Base-by-base conservation (phyloP, 2,329 filamentous ascomycete species). In the Bipolaris zeicola region DNA sequence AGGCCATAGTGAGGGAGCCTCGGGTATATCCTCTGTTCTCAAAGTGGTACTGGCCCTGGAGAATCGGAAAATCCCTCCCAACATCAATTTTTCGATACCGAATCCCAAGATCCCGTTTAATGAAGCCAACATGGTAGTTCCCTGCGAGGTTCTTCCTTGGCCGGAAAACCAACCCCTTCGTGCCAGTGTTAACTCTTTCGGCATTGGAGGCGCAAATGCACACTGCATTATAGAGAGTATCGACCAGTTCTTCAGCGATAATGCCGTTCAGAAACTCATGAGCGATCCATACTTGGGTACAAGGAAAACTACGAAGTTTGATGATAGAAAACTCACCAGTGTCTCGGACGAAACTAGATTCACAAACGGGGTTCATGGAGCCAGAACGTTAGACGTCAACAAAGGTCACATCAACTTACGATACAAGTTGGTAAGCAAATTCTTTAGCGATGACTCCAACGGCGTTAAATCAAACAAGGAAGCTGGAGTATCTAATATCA, bases 1-100 rank as follows among this genome's bases (percentile, higher is more conserved):
- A 4, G 74, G 74, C 6, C 74, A 77, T 51, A 48, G 54, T 3
- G 74, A 76, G 58, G 62, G 58, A 0, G 61, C 63, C 1, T 57
- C 54, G 26, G 73, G 59, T 6, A 26, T 76, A 3, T 53, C 71
- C 1, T 53, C 60, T 5, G 16, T 76, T 11, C 57, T 76, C n/a
- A 76, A 75, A 49, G 55, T 57, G 1, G 57, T 68, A 4, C 49
- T 73, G 1, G 50, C 58, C 3, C 20, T 74, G 1, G 67, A 76
- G 41, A 52, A 60, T 1, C 62, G 58, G 4, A 44, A 43, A 3
- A 71, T 76, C n/a, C 67, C 67, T 10, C 65, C 71, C 1, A 70
- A 55, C 7, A 51, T 46, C 11, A 56, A 64, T 1, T 58, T 74
- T n/a, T 39, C 59, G 14, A 49, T 38, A 18, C 37, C 54, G 1